phyloP scores from a whole-genome alignment of 257 asterid species.

The Linaria vulgaris region DNA sequence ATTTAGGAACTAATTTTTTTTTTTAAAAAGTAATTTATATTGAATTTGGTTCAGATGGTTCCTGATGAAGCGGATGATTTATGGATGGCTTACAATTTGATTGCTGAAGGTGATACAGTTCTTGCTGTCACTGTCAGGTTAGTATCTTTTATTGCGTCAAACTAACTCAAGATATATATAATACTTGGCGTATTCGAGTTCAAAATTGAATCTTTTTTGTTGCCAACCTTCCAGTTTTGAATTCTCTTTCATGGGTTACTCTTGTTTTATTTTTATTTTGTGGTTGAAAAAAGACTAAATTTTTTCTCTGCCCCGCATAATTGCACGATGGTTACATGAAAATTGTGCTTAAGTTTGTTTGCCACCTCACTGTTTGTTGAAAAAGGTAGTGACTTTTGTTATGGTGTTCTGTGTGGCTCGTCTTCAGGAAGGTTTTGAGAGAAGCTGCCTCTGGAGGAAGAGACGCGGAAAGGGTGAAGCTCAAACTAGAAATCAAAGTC shows the following conservation, averaged over 20 bases:
- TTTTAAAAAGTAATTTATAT: no score
- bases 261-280: no score
- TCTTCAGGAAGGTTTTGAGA: conserved; percentile 79
- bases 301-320: background rate
- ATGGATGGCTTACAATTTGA: conserved; percentile 85
- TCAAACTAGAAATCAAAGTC: conserved; percentile 75
- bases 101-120: conserved; percentile 68
- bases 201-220: conserved; percentile 9
- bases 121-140: conserved; percentile 80
- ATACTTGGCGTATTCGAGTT: background rate
- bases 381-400: background rate
- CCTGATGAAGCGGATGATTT: conserved; percentile 94
- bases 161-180: background rate
- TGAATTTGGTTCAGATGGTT: conserved; percentile 54
- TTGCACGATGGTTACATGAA: background rate
- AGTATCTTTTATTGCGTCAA: conserved; percentile 24
- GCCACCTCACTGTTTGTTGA: background rate
- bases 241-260: background rate
- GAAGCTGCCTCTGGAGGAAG: conserved; percentile 93
- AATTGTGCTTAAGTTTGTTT: background rate
- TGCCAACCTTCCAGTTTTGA: background rate
- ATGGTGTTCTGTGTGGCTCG: background rate
- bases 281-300: background rate
- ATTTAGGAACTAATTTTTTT: no score
- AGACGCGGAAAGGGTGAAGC: conserved; percentile 86